Base-by-base conservation (phyloP, 2,329 filamentous ascomycete species). In the Penicillium crustosum region DNA sequence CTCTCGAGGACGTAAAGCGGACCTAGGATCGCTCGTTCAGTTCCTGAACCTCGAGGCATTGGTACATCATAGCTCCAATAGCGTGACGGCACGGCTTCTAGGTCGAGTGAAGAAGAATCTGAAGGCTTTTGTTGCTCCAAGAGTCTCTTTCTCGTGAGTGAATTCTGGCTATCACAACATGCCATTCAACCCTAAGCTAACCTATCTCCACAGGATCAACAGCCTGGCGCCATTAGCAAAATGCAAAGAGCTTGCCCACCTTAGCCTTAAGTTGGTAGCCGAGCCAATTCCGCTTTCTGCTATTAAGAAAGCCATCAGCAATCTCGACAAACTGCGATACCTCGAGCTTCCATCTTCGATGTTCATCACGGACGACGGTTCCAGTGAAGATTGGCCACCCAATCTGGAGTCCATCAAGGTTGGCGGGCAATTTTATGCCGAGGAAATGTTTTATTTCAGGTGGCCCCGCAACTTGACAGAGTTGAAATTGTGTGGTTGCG, bases 41-140 rank as follows among this genome's bases (percentile, higher is more conserved):
- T 67, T 72, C 12, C 74, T 88, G 38, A 77, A 86, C 64, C 76
- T 88, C 70, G 76, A 77, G 12, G 63, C 70, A 41, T 78, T 88
- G 17, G 83, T 86, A 2, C 83, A 87, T 63, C 81, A 86, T 63
- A 82, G 82, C 59, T 81, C 77, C 55, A 85, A 83, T 62, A 83
- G 82, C 49, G 70, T 80, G 10, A 87, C 84, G 0, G 82, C 84
- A 21, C 79, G 84, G 33, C 70, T 87, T 8, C 73, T 87, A 3
- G 78, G 81, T 25, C 75, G 82, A 49, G 79, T 82, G 1, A 86
- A 83, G 60, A 69, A 72, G 6, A 79, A 74, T 2, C 67, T 88
- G 19, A 75, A 81, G 60, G 69, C 73, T n/a, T 86, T 87, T 66
- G 69, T 81, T 47, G 83, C 85, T 1, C 85, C 85, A 1, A 82